Base-by-base conservation (phyloP, 2,329 filamentous ascomycete species). In the Bipolaris cookei region DNA sequence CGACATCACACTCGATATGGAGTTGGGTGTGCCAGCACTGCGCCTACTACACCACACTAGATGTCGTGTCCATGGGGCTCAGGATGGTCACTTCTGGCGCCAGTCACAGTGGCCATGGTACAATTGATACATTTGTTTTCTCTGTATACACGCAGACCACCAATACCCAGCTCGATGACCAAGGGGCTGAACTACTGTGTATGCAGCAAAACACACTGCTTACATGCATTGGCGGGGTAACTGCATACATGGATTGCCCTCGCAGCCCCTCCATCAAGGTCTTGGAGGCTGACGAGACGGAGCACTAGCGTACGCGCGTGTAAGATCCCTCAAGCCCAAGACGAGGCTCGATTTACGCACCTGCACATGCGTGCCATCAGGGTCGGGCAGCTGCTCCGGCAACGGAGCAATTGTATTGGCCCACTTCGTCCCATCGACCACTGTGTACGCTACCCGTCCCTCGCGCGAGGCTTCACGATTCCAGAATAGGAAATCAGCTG, bases 281-380 rank as follows among this genome's bases (percentile, higher is more conserved):
- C 44, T 67, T 58, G 64, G 62, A 64, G 49, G 54, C 62, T 51
- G 56, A 59, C 54, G 57, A 58, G 55, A 65, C 51, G 45, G 50
- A 62, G 56, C 54, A 39, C 28, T 56, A 56, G 52, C 49, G 43
- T 59, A 62, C 39, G 37, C 51, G 56, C 44, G 48, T 56, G 57
- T 56, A 41, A 52, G 45, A 43, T 50, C 25, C 38, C 34, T 28
- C 41, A 59, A 56, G 47, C 51, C 60, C 51, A 61, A 43, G 58
- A 34, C 49, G 16, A 30, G 20, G 32, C 30, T 56, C 46, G 38
- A 56, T 60, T 67, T 68, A 68, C 65, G 64, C 68, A 67, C 51
- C 52, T 56, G 54, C 37, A 41, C 38, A 41, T 21, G 38, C 6
- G 18, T 23, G 38, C 18, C 20, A 20, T 20, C n/a, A 6, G n/a